These are phyloP conservation scores for Oryza officinalis DNA, from an alignment of 176 grass and related monocot genomes.

Conservation along the genomic window DNA sequence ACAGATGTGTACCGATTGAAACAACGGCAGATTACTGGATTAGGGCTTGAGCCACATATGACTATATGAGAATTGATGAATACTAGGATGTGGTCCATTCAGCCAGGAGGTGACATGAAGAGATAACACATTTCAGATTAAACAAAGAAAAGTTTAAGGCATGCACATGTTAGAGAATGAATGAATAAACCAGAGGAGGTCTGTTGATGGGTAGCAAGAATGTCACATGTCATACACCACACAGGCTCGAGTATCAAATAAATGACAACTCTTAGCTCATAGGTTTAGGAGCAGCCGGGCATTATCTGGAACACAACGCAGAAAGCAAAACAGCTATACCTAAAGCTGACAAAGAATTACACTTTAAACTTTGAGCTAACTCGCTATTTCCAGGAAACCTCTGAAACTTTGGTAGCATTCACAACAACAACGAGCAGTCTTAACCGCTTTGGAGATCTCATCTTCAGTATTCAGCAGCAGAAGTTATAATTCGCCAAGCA, in stretches of 20 bases:
- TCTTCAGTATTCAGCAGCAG: background rate
- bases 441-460: background rate
- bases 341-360: background rate
- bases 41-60: background rate
- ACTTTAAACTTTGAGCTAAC: background rate
- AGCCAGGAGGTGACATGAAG: constrained; percentile 27
- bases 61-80: background rate
- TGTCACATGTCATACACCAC: constrained; percentile 35
- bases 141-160: background rate
- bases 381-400: background rate
- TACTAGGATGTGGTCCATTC: constrained; percentile 24
- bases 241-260: constrained; percentile 1
- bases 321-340: background rate
- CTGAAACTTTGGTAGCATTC: background rate
- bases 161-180: background rate
- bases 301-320: constrained; percentile 30
- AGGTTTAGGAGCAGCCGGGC: background rate
- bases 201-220: background rate
- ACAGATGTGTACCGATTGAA: constrained; percentile 5
- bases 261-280: background rate
- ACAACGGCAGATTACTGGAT: constrained; percentile 14
- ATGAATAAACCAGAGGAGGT: constrained; percentile 3
- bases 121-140: constrained; percentile 11
- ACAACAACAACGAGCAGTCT: background rate
- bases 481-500: background rate